A percentile compares a stretch with the other conserved stretches of the same genome.
Conservation (phyloP, 2,329 filamentous ascomycete species). For the Arachnopeziza araneosa region DNA sequence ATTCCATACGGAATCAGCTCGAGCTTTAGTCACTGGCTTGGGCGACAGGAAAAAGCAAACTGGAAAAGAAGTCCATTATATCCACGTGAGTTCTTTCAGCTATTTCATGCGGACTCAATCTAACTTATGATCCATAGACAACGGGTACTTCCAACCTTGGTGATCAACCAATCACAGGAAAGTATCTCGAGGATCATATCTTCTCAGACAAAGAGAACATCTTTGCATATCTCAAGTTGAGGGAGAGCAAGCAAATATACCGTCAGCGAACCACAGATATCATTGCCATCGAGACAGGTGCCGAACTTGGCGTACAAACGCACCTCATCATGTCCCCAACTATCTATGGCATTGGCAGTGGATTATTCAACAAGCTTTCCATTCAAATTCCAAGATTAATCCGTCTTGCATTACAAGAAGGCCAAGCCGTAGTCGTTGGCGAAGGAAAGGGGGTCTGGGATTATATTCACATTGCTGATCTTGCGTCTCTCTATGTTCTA, state of each 20-base stretch:
- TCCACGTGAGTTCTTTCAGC: slow-evolving; percentile 30
- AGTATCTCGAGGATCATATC: slow-evolving; percentile 25
- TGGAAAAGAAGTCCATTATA: slow-evolving; percentile 33
- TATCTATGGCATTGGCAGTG: slow-evolving; percentile 41
- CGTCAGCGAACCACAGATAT: slow-evolving; percentile 42
- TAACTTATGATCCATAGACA: slow-evolving; percentile 21
- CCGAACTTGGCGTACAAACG: slow-evolving; percentile 37
- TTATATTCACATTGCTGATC: slow-evolving; percentile 40
- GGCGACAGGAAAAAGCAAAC: slow-evolving; percentile 33
- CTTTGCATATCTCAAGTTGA: slow-evolving; percentile 35
- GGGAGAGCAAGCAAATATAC: slow-evolving; percentile 36
- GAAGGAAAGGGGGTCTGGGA: slow-evolving; percentile 35
- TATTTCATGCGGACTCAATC: not conserved
- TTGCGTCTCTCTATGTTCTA: slow-evolving; percentile 37
- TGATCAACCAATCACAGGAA: slow-evolving; percentile 35
- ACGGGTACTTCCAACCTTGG: slow-evolving; percentile 40
- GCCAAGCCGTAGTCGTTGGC: slow-evolving; percentile 31
- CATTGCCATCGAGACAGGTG: slow-evolving; percentile 35
- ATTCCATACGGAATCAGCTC: slow-evolving; percentile 33
- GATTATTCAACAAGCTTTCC: slow-evolving; percentile 33
- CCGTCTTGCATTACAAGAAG: slow-evolving; percentile 24
- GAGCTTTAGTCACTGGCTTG: slow-evolving; percentile 39
- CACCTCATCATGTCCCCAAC: slow-evolving; percentile 41
- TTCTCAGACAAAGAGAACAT: slow-evolving; percentile 42
- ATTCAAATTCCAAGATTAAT: slow-evolving; percentile 34